Evolutionary conservation across 768 basidiomycete species (phyloP), one percentile per base, ranked within the genome.

Genomic region (Hypholoma fasciculare): DNA sequence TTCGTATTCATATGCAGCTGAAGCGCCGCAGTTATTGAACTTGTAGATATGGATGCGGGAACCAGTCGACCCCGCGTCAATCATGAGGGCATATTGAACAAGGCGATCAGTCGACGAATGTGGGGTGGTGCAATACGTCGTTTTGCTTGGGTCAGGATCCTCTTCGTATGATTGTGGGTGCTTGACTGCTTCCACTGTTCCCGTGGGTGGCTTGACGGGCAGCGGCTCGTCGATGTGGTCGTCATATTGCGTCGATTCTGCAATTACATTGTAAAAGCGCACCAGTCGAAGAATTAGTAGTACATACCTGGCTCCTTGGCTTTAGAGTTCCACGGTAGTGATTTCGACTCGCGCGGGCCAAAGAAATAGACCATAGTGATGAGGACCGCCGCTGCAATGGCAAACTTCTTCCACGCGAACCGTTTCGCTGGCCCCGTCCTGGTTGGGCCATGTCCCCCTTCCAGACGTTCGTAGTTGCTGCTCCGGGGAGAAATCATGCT

Each of bases 41-140:
- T 97, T 98, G 87, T 98, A 99, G 34, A 98, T 82, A 80, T 99
- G 97, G 67, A 98, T 95, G 16, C 97, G 86, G 0, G 96, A 97
- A 17, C 96, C 97, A 0, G 95, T 97, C 16, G 96, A 98, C 20
- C 97, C 97, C 0, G 97, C 96, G 72, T 99, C 97, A 75, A 98
- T 92, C 88, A 98, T 97, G 66, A 98, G 83, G 0, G 94, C 95
- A 72, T 92, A 99, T 70, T 94, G 93, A 12, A 96, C 89, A 57
- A 96, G 78, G 80, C 49, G 77, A 67, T 42, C 38, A 26, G 49
- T 49, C 52, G 64, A 92, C 71, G 1, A 81, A 70, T 85, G 72
- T 0, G 93, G 83, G 0, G 71, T 55, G 0, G 80, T 81, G 75
- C 95, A 98, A 74, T 87, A 75, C 0, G 87, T 83, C 0, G 94